These are phyloP conservation scores for Glycine tomentella DNA, from an alignment of 306 rosid genomes.

Conservation along the genomic window DNA sequence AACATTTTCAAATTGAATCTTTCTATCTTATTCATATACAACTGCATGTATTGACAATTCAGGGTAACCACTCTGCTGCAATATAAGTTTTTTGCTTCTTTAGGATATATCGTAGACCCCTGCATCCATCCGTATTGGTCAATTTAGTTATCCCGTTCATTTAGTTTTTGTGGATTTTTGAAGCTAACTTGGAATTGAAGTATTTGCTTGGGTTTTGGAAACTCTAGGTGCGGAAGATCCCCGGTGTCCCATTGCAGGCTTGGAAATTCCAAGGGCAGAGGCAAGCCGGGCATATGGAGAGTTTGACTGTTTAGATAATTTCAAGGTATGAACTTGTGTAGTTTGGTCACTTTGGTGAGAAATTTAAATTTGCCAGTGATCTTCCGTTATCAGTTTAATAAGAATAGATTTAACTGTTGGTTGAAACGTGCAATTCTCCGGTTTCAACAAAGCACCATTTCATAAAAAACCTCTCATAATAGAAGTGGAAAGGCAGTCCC, in stretches of 20 bases:
- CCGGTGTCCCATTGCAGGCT: conserved; percentile 72
- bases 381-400: conserved; percentile 28
- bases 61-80: conserved; percentile 5
- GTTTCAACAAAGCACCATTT: background rate
- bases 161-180: conserved; percentile 10
- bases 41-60: too few relatives aligned
- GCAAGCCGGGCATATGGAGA: conserved; percentile 56
- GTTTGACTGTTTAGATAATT: conserved; percentile 54
- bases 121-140: background rate
- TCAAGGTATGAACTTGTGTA: conserved; percentile 61
- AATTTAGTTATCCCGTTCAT: background rate
- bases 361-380: conserved; percentile 6
- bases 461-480: background rate
- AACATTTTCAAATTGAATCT: too few relatives aligned
- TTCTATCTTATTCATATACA: too few relatives aligned
- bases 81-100: conserved; percentile 26
- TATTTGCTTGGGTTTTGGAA: conserved; percentile 30
- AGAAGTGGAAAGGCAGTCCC: conserved; percentile 6
- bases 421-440: conserved; percentile 27
- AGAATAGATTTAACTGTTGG: background rate
- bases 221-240: conserved; percentile 86
- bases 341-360: conserved; percentile 34
- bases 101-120: conserved; percentile 12
- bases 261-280: conserved; percentile 54
- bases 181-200: conserved; percentile 33